Base-by-base conservation (phyloP, 2,329 filamentous ascomycete genomes). In the Diaporthe sp. region DNA sequence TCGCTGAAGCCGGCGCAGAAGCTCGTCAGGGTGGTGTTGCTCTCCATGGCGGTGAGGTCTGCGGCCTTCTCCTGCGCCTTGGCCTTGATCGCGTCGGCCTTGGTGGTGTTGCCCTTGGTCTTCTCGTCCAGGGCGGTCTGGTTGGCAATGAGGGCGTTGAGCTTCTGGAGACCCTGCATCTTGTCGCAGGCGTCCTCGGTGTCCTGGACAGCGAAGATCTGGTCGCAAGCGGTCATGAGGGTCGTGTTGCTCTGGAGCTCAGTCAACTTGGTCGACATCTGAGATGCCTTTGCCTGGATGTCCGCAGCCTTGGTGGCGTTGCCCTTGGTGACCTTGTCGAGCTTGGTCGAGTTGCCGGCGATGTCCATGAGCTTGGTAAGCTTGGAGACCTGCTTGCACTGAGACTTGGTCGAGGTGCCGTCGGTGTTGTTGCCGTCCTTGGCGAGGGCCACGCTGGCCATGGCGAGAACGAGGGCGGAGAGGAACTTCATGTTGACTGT, bases 241-340 rank as follows among this genome's bases (percentile, higher is more conserved):
- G 84, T 86, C 13, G 81, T 68, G 79, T 87, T 86, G 76, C 79
- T 75, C 72, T 81, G 71, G 72, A 86, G 78, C 8, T 80, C 78
- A 31, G 79, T 76, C 70, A 85, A 82, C 76, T 79, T 78, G 34
- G 81, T 78, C 2, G 80, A 78, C 6, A 79, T 80, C 5, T 79
- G 74, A 25, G 82, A 78, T 3, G 83, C 83, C 79, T 85, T 84
- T 74, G 82, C 80, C 80, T 86, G 82, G 79, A 86, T 81, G 37
- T 79, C 79, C 15, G 80, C 82, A 7, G 82, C 80, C 76, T 81
- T 81, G 61, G 84, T 85, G 42, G 84, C 80, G 76, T 86, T 83
- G 79, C 81, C 81, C 31, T 83, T 77, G 62, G 82, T 81, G 61
- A 81, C 76, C 67, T 80, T 70, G 46, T 81, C 79, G 5, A 86